Evolutionary conservation across 345 rosid species (phyloP).

Genomic region (Cardiospermum halicacabum): DNA sequence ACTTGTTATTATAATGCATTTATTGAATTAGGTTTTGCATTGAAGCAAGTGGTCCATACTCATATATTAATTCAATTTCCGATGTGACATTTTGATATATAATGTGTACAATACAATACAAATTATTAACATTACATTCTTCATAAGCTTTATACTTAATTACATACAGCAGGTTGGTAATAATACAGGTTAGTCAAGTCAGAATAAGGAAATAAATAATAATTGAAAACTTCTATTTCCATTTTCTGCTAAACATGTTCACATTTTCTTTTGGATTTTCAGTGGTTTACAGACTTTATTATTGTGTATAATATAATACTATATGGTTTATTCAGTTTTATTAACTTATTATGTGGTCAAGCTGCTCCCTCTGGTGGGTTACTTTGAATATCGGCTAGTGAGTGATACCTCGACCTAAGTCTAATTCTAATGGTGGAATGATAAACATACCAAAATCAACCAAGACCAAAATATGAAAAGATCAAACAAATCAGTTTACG

Average conservation of each 20-base stretch:
- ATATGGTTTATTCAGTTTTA: neutral
- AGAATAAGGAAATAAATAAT: neutral
- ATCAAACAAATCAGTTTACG: no score
- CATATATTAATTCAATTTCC: neutral
- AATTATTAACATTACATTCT: neutral
- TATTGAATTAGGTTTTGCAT: conserved; percentile 25
- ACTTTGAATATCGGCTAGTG: no score
- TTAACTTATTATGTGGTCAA: no score
- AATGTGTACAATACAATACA: conserved; percentile 9
- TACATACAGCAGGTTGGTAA: neutral
- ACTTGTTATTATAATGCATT: conserved; percentile 14
- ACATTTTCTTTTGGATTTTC: conserved; percentile 5
- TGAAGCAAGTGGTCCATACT: conserved; percentile 22
- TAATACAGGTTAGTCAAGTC: neutral
- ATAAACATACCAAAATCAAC: no score
- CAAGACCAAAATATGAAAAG: no score
- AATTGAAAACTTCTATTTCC: conserved; percentile 14
- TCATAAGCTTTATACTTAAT: neutral
- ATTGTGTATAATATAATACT: conserved; percentile 12
- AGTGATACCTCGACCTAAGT: no score
- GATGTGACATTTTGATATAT: conserved; percentile 5
- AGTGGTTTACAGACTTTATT: conserved; percentile 8
- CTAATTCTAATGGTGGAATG: no score
- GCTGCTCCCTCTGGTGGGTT: no score
- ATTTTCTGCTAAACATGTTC: conserved; percentile 21